Evolutionary conservation across 177 flowering plant genomes (phyloP), one percentile per base, ranked within the genome.

Genomic region (Tripterygium wilfordii): DNA sequence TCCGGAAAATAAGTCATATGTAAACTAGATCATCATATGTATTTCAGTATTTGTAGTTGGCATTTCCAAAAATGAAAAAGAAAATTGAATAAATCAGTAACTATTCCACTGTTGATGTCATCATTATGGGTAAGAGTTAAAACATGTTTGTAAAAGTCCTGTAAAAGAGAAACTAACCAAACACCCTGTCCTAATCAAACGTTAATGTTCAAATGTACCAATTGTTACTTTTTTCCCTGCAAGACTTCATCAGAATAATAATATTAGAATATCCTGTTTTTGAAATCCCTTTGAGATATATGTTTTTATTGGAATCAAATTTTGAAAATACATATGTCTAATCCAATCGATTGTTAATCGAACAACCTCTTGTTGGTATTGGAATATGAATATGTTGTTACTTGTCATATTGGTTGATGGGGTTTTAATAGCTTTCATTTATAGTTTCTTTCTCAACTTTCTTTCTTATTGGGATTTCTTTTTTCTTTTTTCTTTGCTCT

Each of bases 161-260:
- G 8, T 27, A 26, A 10, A 23, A 17, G 25, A 50, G 18, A 10
- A 23, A 17, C 15, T 22, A 38, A 30, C 33, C 48, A 37, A 28
- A 61, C 63, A 59, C 58, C 41, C 41, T 63, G 62, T 51, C 50
- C 57, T 39, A 36, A 28, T 50, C 36, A n/a, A 0, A 8, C 16
- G n/a, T 10, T 49, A 64, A 54, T 55, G n/a, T n/a, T n/a, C 59
- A 59, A 36, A 31, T 51, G 53, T 35, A 39, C 45, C 22, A 45
- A 49, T 54, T 26, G 23, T 6, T 30, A 24, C 27, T 51, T 41
- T 10, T 46, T 48, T 39, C 32, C 49, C 49, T 53, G 48, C 28
- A 42, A 28, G 2, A 18, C 45, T 40, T 23, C 16, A 42, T 6
- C 15, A 16, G 15, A 42, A 14, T 25, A 41, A 24, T 25, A 10